Percentiles rank a stretch among this genome's conserved stretches.
phyloP scores from a whole-genome alignment of 345 rosid genomes.

The Euphorbia lathyris region DNA sequence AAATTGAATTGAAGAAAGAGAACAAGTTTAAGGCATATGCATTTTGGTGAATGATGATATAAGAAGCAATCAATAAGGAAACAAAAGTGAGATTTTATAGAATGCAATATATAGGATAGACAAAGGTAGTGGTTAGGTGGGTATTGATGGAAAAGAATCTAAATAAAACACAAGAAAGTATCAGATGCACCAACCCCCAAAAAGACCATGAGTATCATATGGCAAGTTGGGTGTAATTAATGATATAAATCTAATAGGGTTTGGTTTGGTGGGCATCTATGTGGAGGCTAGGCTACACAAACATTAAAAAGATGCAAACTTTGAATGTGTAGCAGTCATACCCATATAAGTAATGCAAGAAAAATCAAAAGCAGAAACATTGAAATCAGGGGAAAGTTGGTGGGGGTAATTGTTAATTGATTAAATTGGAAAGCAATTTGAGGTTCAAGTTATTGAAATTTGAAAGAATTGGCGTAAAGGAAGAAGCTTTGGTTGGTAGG shows the following conservation, averaged over 20 bases:
- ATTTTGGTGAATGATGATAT: too few species aligned
- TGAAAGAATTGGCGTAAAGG: too few species aligned
- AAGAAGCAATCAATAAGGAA: background rate
- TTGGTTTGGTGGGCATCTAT: constrained; percentile 3
- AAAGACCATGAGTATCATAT: background rate
- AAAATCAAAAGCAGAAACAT: too few species aligned
- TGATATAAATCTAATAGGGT: too few species aligned
- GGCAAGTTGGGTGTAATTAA: too few species aligned
- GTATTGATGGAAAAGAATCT: background rate
- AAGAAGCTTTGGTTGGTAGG: too few species aligned
- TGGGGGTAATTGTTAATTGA: too few species aligned
- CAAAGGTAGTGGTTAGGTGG: background rate
- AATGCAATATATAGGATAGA: background rate
- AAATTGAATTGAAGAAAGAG: too few species aligned
- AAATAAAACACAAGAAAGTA: background rate
- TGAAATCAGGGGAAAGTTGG: too few species aligned
- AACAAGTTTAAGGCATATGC: too few species aligned
- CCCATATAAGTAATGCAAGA: background rate
- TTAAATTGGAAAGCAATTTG: too few species aligned
- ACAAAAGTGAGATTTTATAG: background rate
- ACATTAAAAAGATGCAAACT: background rate
- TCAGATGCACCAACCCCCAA: background rate
- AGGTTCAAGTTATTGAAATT: too few species aligned
- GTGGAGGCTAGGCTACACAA: background rate
- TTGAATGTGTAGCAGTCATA: background rate